Evolutionary conservation across 768 basidiomycete species (phyloP).

Genomic region (Agaricus bisporus): DNA sequence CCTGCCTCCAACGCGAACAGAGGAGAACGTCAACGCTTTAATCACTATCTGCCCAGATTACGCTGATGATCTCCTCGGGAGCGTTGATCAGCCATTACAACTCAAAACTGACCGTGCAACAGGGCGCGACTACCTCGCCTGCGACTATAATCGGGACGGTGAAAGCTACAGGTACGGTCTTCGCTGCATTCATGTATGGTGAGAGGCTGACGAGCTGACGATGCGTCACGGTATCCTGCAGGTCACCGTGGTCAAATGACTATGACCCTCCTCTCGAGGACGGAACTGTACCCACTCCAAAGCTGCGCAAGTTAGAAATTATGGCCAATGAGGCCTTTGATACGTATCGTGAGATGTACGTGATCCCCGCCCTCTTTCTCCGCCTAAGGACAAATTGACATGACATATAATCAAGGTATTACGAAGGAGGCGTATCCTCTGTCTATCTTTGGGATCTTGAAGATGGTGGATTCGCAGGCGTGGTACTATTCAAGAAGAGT

Average conservation of each 20-base stretch:
- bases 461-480: conserved; percentile 94
- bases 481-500: conserved; percentile 96
- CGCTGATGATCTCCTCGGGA: conserved; percentile 90
- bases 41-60: conserved; percentile 85
- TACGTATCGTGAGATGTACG: conserved; percentile 86
- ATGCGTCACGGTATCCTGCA: conserved; percentile 24
- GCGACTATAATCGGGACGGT: conserved; percentile 91
- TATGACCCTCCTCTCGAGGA: conserved; percentile 89
- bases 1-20: conserved; percentile 85
- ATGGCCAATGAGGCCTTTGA: conserved; percentile 95
- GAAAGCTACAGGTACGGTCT: conserved; percentile 76
- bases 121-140: conserved; percentile 86
- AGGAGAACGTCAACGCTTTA: conserved; percentile 81
- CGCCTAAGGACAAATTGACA: background rate
- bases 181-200: conserved; percentile 2
- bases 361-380: conserved; percentile 24
- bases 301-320: conserved; percentile 87
- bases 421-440: conserved; percentile 94
- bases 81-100: conserved; percentile 91
- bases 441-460: conserved; percentile 99
- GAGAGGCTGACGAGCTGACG: background rate
- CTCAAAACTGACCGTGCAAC: conserved; percentile 73
- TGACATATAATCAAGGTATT: conserved; percentile 60
- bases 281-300: conserved; percentile 78
- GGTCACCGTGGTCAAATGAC: conserved; percentile 98